Base-by-base conservation (phyloP, 1,284 basidiomycete species). In the Heterobasidion irregulare region DNA sequence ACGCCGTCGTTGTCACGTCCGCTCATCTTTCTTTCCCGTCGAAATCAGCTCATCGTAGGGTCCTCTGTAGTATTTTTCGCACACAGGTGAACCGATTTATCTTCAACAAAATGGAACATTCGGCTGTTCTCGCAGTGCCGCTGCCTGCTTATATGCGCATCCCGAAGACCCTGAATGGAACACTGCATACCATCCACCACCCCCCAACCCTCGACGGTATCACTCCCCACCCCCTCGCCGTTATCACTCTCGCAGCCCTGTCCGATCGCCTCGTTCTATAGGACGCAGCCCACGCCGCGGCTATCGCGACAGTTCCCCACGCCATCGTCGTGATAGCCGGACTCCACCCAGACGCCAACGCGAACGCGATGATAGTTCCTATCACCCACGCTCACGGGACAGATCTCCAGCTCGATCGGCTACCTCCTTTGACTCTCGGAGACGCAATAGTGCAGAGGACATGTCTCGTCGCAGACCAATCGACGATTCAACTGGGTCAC, bases 81-180 rank as follows among this genome's bases (percentile, higher is more conserved):
- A 5, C 4, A 4, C 38, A 41, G 38, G 38, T 12, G 38, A 10
- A n/a, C 38, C 38, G 12, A 41, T 5, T 5, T 26, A 26, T n/a
- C 38, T 1, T 10, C 38, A n/a, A 10, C 5, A 41, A n/a, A 16
- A 18, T 18, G 26, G 26, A 32, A 10, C 5, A 10, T 3, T 16
- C 13, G 59, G 59, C 13, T 60, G 58, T 33, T 26, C 58, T 7
- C 58, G 58, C 13, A 2, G 3, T 16, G 8, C 52, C n/a, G 10
- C 19, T 1, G 8, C 16, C 1, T 69, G 67, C 47, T 12, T 34
- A 53, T 74, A 74, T 56, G 57, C 60, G 7, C 67, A 69, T 50
- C 67, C 67, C 9, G 53, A 57, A 18, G 64, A 69, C n/a, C 57
- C 58, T 2, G 57, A 62, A 53, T 68, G 67, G 67, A 6, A 12